Evolutionary conservation across 768 basidiomycete genomes (phyloP), one percentile per base, ranked within the genome.

Genomic region (Omphalotus guepiniiformis): DNA sequence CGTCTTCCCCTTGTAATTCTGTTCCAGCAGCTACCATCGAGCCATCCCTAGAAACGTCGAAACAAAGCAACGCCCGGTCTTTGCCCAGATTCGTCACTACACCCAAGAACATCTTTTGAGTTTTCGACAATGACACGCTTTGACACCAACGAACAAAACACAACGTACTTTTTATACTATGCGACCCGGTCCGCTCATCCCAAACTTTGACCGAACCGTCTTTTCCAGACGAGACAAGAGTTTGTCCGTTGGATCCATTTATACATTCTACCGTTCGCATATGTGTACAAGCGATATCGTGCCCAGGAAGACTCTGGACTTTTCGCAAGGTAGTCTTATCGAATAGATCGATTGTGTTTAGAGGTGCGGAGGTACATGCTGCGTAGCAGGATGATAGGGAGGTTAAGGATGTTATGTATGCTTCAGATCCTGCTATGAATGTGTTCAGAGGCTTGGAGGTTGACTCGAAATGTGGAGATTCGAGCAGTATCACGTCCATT

Each of bases 1-100:
- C 87, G 52, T 95, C 93, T 37, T 93, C 84, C 11, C 79, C 80
- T 50, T 83, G 78, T 16, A 93, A 63, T 53, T 88, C 90, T 0
- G 91, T 87, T 13, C 93, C 93, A 9, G 83, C 91, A 16, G 83
- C 90, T 19, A 95, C 76, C 2, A 83, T 80, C 53, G 75, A 62
- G 3, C 88, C 88, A 55, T 89, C 82, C 1, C 68, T 56, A 2
- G 88, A 84, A 4, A 84, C 74, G 60, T 88, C 89, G 52, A 79
- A 87, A 26, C 75, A 85, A 3, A 90, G 71, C 7, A 89, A 58
- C 4, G 72, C 66, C 15, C 65, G 66, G 15, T 56, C 52, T 59
- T 65, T 64, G 19, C 75, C 74, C 15, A 72, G 58, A 46, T 70
- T 64, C 21, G 69, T 72, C 74, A 84, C 82, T 83, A 57, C 16